Evolutionary conservation across 2,329 filamentous ascomycete genomes (phyloP).

Genomic region (Incumbomyces delicatus): DNA sequence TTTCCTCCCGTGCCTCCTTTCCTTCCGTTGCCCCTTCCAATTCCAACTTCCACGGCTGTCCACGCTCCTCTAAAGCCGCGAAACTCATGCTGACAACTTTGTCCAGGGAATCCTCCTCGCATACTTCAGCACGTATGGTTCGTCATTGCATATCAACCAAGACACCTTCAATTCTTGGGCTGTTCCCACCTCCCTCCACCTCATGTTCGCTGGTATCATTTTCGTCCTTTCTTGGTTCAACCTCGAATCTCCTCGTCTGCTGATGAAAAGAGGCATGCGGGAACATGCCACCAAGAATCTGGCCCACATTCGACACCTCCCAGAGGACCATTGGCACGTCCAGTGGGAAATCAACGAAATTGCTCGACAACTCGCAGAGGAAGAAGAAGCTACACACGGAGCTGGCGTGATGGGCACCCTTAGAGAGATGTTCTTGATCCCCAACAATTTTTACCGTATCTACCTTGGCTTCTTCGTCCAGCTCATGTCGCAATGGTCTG

Average conservation of each 20-base stretch:
- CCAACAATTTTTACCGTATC: slow-evolving; percentile 62
- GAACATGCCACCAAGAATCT: slow-evolving; percentile 41
- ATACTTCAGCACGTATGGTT: slow-evolving; percentile 49
- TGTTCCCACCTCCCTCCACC: slow-evolving; percentile 63
- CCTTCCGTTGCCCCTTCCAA: too few species aligned
- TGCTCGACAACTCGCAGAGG: slow-evolving; percentile 55
- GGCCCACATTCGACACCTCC: slow-evolving; percentile 49
- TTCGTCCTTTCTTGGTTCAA: slow-evolving; percentile 59
- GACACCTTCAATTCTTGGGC: slow-evolving; percentile 41
- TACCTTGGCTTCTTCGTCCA: slow-evolving; percentile 61
- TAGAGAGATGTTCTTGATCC: slow-evolving; percentile 58
- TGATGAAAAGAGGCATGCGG: slow-evolving; percentile 54
- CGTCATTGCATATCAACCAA: slow-evolving; percentile 42
- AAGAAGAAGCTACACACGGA: slow-evolving; percentile 61
- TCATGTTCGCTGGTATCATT: slow-evolving; percentile 68
- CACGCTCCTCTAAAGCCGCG: too few species aligned
- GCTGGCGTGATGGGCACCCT: slow-evolving; percentile 54
- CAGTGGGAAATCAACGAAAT: slow-evolving; percentile 54
- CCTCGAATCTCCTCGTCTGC: slow-evolving; percentile 60
- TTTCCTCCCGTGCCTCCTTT: too few species aligned
- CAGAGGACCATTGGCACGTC: slow-evolving; percentile 52
- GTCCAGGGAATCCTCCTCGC: slow-evolving; percentile 59
- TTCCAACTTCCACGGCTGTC: too few species aligned
- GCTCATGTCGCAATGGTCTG: slow-evolving; percentile 63
- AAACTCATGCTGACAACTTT: too few species aligned